Percentiles rank a stretch among this genome's conserved stretches.
Evolutionary conservation across 179 eudicot species (phyloP).

Genomic region (Drosera spatulata): DNA sequence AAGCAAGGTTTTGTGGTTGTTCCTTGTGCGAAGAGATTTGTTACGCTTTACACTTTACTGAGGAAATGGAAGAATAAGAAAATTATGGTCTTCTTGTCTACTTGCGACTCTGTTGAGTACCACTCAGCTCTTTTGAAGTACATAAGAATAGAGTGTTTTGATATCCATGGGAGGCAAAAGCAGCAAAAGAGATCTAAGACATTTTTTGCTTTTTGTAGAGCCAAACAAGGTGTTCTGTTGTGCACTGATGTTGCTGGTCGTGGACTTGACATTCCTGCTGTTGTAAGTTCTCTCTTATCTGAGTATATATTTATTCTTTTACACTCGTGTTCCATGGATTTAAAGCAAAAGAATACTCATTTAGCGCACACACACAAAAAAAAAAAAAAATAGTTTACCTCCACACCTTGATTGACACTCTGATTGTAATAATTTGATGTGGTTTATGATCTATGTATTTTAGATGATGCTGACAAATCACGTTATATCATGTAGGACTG

Average conservation of each 20-base stretch:
- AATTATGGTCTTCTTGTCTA: slow-evolving; percentile 96
- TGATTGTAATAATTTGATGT: too few species aligned
- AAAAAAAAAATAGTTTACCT: too few species aligned
- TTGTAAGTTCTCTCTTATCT: slow-evolving; percentile 43
- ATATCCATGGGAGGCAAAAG: slow-evolving; percentile 92
- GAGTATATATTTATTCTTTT: not conserved
- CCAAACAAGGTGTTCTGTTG: slow-evolving; percentile 66
- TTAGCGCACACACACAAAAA: too few species aligned
- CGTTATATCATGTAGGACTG: slow-evolving; percentile 65
- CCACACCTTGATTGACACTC: too few species aligned
- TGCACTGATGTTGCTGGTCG: slow-evolving; percentile 91
- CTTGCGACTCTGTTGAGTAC: slow-evolving; percentile 85
- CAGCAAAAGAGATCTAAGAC: slow-evolving; percentile 65
- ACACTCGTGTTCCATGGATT: not conserved
- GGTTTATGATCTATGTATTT: too few species aligned
- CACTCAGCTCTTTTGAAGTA: slow-evolving; percentile 73
- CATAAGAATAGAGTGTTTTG: slow-evolving; percentile 57
- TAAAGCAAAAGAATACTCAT: too few species aligned
- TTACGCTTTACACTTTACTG: slow-evolving; percentile 71
- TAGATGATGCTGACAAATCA: too few species aligned
- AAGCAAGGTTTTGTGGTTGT: slow-evolving; percentile 83
- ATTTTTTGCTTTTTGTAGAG: slow-evolving; percentile 61
- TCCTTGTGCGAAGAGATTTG: slow-evolving; percentile 67
- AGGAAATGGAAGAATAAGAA: slow-evolving; percentile 59
- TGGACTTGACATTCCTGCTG: slow-evolving; percentile 89